Percentiles rank a stretch among this genome's conserved stretches.
These are phyloP conservation scores for Scheffersomyces illinoinensis DNA, from an alignment of 1,139 yeast genomes.

Conservation along the genomic window DNA sequence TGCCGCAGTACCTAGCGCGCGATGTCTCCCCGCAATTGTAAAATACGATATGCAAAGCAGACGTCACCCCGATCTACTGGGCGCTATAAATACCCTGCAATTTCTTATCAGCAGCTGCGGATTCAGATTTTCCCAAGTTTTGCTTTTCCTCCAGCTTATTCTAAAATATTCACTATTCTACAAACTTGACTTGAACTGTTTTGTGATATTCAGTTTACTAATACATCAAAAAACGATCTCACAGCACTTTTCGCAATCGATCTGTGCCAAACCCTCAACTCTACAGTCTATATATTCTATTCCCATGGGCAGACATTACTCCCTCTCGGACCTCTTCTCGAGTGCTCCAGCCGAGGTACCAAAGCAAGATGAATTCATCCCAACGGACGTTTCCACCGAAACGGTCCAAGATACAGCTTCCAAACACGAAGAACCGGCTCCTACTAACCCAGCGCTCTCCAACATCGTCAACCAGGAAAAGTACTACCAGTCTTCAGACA, in stretches of 20 bases:
- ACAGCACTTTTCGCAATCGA: background rate
- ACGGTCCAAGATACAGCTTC: background rate
- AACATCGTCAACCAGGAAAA: conserved; percentile 22
- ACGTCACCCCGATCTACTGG: background rate
- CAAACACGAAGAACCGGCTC: conserved; percentile 6
- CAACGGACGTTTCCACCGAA: background rate
- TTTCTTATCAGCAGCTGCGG: background rate
- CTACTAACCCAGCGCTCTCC: conserved; percentile 13
- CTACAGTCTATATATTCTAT: background rate
- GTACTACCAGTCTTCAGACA: conserved; percentile 30
- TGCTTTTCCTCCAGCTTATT: background rate
- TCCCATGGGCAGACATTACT: background rate
- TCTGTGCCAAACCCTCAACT: background rate
- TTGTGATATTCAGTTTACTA: background rate
- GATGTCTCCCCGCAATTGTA: background rate
- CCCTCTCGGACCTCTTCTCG: background rate
- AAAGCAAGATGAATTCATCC: background rate
- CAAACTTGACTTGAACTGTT: background rate
- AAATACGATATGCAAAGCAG: background rate
- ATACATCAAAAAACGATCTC: background rate
- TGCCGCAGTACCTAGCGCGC: background rate
- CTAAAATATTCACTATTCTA: background rate
- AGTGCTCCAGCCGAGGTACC: background rate
- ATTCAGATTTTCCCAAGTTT: background rate
- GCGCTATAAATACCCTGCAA: background rate